phyloP scores from a whole-genome alignment of 2,329 filamentous ascomycete species.

The Colletotrichum ledebouriae region DNA sequence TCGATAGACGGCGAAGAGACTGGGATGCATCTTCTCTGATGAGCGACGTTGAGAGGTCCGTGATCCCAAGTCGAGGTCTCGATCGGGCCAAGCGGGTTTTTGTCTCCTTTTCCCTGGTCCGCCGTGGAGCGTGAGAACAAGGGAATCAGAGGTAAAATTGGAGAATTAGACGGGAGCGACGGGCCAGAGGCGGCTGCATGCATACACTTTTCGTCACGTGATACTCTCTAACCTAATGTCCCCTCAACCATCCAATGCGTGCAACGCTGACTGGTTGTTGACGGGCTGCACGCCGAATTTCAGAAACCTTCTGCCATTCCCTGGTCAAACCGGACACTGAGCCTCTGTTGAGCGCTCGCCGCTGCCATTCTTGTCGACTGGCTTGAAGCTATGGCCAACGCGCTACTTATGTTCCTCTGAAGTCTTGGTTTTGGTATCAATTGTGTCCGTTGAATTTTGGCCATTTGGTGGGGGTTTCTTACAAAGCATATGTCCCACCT shows the following conservation, averaged over 20 bases:
- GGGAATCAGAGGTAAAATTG: constrained; percentile 39
- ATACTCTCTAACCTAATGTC: constrained; percentile 32
- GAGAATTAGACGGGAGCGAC: constrained; percentile 38
- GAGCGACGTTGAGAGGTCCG: constrained; percentile 18
- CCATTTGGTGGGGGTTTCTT: too few relatives aligned
- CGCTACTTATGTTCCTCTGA: too few relatives aligned
- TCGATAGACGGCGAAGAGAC: not conserved
- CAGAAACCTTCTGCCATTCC: not conserved
- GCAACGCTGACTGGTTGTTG: constrained; percentile 1
- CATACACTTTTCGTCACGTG: constrained; percentile 37
- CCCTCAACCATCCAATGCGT: constrained; percentile 26
- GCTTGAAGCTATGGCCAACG: too few relatives aligned
- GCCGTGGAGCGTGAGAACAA: constrained; percentile 34
- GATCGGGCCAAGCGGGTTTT: constrained; percentile 28
- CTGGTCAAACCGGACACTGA: not conserved
- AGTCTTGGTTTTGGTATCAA: too few relatives aligned
- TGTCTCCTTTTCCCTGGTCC: constrained; percentile 22
- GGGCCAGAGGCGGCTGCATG: constrained; percentile 41
- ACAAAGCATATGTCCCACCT: too few relatives aligned
- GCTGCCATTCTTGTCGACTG: too few relatives aligned
- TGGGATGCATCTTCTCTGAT: not conserved
- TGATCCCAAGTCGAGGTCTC: constrained; percentile 22
- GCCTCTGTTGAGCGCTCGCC: not conserved
- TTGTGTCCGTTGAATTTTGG: too few relatives aligned
- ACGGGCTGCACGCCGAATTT: not conserved